Evolutionary conservation across 2,329 filamentous ascomycete genomes (phyloP).

Genomic region (Metarhizium rileyi): DNA sequence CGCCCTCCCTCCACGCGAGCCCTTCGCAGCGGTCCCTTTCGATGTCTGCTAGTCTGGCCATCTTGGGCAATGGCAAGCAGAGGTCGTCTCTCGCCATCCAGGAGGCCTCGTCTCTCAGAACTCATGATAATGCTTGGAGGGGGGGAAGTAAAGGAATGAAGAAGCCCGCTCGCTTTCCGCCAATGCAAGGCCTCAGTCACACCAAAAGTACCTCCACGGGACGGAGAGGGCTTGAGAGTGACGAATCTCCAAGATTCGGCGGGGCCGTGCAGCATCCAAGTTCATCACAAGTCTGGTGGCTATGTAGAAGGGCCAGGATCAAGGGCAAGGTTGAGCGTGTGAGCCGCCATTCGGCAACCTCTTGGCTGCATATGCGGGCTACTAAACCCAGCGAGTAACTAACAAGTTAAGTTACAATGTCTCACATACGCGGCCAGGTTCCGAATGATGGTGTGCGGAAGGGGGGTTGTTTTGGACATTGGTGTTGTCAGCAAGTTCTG

Average conservation of each 20-base stretch:
- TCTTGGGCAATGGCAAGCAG: not conserved
- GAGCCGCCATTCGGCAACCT: no score
- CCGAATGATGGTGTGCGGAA: not conserved
- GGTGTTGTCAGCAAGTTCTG: not conserved
- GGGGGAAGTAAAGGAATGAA: not conserved
- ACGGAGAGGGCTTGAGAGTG: no score
- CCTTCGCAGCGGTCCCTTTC: not conserved
- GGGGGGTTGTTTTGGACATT: not conserved
- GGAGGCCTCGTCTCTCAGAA: not conserved
- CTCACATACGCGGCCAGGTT: not conserved
- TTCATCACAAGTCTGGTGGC: no score
- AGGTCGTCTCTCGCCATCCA: not conserved
- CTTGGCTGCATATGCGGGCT: not conserved
- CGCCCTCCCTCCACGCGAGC: slow-evolving; percentile 2
- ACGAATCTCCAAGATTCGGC: no score
- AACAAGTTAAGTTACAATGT: not conserved
- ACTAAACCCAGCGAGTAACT: not conserved
- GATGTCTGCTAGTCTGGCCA: not conserved
- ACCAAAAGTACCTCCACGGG: no score
- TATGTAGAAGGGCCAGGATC: not conserved
- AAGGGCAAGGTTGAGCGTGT: no score
- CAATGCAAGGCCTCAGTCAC: no score
- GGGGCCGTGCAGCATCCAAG: no score
- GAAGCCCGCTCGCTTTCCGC: not conserved
- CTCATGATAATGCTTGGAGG: not conserved